Conservation (phyloP, 306 rosid genomes). For the Rosa multiflora region DNA sequence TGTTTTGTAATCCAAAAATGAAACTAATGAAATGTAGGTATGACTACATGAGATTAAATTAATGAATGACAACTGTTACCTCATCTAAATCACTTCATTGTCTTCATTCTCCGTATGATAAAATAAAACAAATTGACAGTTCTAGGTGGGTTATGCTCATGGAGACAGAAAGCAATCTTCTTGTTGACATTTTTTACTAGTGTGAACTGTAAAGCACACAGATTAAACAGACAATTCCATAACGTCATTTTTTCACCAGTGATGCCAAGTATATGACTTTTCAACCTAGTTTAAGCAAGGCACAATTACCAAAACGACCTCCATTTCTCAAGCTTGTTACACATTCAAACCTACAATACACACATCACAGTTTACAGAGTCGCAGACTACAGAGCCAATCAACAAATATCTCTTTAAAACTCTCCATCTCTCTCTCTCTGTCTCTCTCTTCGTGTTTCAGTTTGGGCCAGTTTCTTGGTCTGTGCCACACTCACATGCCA, state of each 20-base stretch:
- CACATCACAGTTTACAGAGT: constrained; percentile 31
- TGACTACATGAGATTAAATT: too few species aligned
- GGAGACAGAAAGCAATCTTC: constrained; percentile 9
- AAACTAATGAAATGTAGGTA: fast-evolving
- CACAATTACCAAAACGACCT: constrained; percentile 37
- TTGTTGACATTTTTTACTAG: constrained; percentile 6
- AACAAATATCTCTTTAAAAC: constrained; percentile 54
- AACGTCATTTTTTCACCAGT: neutral
- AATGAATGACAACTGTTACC: neutral
- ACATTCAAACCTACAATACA: neutral
- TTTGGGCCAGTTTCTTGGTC: constrained; percentile 30
- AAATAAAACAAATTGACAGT: neutral
- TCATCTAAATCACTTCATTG: neutral
- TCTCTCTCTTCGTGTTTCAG: constrained; percentile 35
- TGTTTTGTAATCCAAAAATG: neutral
- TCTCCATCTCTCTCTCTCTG: constrained; percentile 31
- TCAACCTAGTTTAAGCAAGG: neutral
- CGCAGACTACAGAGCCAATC: constrained; percentile 54
- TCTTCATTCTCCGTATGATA: neutral
- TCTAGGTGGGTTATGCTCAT: constrained; percentile 8
- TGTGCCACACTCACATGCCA: constrained; percentile 22
- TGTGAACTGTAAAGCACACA: constrained; percentile 16
- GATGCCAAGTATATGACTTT: constrained; percentile 7
- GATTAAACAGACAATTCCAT: neutral
- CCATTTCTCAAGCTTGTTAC: constrained; percentile 14